These are phyloP conservation scores for Talaromyces verruculosus DNA, from an alignment of 2,329 filamentous ascomycete species.

Conservation along the genomic window DNA sequence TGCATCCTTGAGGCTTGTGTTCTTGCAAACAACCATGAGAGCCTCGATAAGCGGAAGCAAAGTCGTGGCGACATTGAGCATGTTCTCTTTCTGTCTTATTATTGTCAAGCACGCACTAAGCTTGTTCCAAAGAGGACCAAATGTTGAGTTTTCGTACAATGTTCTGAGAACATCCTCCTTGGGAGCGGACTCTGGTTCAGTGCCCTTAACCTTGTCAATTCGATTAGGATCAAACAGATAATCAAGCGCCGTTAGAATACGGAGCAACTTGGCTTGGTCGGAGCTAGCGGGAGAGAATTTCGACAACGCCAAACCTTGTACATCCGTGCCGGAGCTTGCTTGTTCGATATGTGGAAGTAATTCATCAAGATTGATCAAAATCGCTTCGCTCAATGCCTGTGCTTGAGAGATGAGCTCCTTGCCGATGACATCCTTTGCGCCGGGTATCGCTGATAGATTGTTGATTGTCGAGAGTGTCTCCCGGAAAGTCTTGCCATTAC, in stretches of 20 bases:
- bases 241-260: slow-evolving; percentile 89
- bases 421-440: slow-evolving; percentile 87
- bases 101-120: slow-evolving; percentile 83
- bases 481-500: slow-evolving; percentile 95
- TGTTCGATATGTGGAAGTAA: slow-evolving; percentile 82
- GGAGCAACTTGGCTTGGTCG: slow-evolving; percentile 91
- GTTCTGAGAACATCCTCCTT: slow-evolving; percentile 84
- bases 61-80: slow-evolving; percentile 96
- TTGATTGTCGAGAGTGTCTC: slow-evolving; percentile 99
- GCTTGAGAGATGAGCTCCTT: slow-evolving; percentile 87
- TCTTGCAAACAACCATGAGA: slow-evolving; percentile 99
- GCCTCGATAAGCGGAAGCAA: slow-evolving; percentile 91
- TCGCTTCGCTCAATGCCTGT: slow-evolving; percentile 77
- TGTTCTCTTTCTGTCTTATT: slow-evolving; percentile 87
- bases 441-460: slow-evolving; percentile 89
- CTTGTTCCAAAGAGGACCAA: slow-evolving; percentile 87
- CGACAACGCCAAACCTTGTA: slow-evolving; percentile 87
- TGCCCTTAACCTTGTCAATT: slow-evolving; percentile 52
- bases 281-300: slow-evolving; percentile 96
- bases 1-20: slow-evolving; percentile 76
- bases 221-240: slow-evolving; percentile 87
- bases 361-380: slow-evolving; percentile 79
- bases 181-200: slow-evolving; percentile 59
- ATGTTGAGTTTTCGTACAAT: slow-evolving; percentile 87
- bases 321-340: slow-evolving; percentile 85